These are phyloP conservation scores for Tuber microsphaerosporum DNA, from an alignment of 495 filamentous ascomycete species.

Conservation along the genomic window DNA sequence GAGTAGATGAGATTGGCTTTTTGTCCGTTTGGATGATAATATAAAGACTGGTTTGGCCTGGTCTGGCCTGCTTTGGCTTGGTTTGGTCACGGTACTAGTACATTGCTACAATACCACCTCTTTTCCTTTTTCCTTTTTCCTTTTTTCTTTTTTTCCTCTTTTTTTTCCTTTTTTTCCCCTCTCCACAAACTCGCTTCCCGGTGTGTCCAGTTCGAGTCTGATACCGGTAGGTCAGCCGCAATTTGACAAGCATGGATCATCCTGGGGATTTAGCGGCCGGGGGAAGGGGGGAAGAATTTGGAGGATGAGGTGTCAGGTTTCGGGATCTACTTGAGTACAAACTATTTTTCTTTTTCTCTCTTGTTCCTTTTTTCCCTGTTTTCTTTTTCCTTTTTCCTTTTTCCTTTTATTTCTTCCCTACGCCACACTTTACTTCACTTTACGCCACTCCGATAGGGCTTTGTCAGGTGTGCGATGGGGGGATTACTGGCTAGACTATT, in stretches of 20 bases:
- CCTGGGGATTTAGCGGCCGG: constrained; percentile 3
- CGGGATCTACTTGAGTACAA: neutral
- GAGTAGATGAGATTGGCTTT: no score
- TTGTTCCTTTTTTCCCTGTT: neutral
- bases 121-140: neutral
- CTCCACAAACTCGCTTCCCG: neutral
- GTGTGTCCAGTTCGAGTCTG: neutral
- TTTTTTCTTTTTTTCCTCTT: neutral
- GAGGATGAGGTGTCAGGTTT: neutral
- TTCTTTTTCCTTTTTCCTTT: no score
- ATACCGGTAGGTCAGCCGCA: neutral
- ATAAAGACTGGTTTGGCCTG: no score
- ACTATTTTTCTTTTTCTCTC: neutral
- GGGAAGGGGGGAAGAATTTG: neutral
- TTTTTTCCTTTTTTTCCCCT: neutral
- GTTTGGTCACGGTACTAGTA: neutral
- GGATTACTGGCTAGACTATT: no score
- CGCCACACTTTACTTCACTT: neutral
- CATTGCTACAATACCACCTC: neutral
- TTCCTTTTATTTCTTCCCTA: no score
- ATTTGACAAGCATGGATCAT: constrained; percentile 6
- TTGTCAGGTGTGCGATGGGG: neutral
- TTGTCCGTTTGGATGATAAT: no score
- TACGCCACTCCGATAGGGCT: neutral
- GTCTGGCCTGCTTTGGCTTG: no score